phyloP scores from a whole-genome alignment of 2,329 filamentous ascomycete species.

The Fusarium clavum region DNA sequence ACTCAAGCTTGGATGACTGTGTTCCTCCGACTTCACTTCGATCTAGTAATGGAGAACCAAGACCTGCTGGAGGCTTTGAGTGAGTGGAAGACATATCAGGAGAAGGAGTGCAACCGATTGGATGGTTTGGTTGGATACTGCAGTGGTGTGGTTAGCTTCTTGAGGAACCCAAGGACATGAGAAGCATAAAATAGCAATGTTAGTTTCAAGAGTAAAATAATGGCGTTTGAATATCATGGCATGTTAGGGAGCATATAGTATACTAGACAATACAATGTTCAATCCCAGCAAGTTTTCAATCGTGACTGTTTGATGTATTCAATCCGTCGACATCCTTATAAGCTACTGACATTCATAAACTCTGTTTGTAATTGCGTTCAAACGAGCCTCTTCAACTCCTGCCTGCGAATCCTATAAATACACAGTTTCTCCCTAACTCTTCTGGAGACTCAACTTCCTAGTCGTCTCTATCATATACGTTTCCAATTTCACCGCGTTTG shows the following conservation, averaged over 20 bases:
- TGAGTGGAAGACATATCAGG: conserved; percentile 79
- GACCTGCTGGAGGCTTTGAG: conserved; percentile 68
- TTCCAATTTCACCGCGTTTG: conserved; percentile 28
- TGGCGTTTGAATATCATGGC: conserved; percentile 22
- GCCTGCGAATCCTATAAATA: conserved; percentile 22
- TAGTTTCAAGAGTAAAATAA: conserved; percentile 9
- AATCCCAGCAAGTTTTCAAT: conserved; percentile 2
- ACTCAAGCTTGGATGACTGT: conserved; percentile 98
- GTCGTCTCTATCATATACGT: conserved; percentile 8
- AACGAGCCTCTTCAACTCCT: conserved; percentile 29
- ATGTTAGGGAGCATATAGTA: conserved; percentile 20
- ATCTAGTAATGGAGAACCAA: conserved; percentile 63
- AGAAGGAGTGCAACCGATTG: conserved; percentile 76
- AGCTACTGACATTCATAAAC: conserved; percentile 22
- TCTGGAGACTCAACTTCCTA: conserved; percentile 1
- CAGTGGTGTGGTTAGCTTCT: conserved; percentile 84
- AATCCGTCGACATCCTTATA: conserved; percentile 29
- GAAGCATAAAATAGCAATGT: conserved; percentile 7
- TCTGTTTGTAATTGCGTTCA: conserved; percentile 16
- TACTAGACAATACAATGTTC: conserved; percentile 26
- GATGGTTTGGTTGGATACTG: conserved; percentile 87
- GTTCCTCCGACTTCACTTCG: conserved; percentile 83
- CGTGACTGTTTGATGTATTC: conserved; percentile 12
- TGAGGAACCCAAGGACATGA: conserved; percentile 71
- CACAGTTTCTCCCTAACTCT: conserved; percentile 25